Conservation (phyloP, 2,329 filamentous ascomycete genomes). For the Pseudogymnoascus sp. region DNA sequence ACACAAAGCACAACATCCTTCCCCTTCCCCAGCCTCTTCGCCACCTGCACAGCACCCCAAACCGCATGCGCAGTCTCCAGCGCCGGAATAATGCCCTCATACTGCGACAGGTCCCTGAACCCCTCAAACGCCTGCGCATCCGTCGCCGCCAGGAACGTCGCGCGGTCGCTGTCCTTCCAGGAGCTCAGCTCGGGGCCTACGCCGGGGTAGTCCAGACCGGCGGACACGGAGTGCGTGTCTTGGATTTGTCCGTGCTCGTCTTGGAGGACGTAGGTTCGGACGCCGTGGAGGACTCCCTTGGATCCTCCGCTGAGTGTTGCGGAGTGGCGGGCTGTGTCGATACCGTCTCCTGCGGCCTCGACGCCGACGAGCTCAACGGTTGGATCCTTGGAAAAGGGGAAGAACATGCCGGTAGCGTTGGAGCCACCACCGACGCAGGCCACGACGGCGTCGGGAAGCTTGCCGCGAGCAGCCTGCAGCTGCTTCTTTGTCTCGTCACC, state of each 20-base stretch:
- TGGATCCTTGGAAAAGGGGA: slow-evolving; percentile 80
- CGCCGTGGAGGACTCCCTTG: slow-evolving; percentile 91
- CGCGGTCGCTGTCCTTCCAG: slow-evolving; percentile 87
- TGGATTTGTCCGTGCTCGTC: slow-evolving; percentile 86
- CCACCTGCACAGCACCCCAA: slow-evolving; percentile 79
- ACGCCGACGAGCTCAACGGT: slow-evolving; percentile 86
- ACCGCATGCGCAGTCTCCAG: slow-evolving; percentile 91
- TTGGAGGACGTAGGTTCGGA: slow-evolving; percentile 91
- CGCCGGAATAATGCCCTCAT: slow-evolving; percentile 95
- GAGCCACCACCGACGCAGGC: slow-evolving; percentile 93
- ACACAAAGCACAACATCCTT: slow-evolving; percentile 91
- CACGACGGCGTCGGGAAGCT: slow-evolving; percentile 90
- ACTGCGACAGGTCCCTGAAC: slow-evolving; percentile 74
- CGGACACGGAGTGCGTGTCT: slow-evolving; percentile 94
- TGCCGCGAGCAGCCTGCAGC: slow-evolving; percentile 74
- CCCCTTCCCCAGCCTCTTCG: slow-evolving; percentile 83
- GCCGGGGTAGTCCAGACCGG: slow-evolving; percentile 92
- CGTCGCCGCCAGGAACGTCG: slow-evolving; percentile 83
- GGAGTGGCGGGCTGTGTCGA: slow-evolving; percentile 77
- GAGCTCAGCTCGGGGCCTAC: slow-evolving; percentile 85
- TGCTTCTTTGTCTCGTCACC: slow-evolving; percentile 90
- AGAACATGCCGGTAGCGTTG: slow-evolving; percentile 97
- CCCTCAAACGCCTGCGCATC: slow-evolving; percentile 84
- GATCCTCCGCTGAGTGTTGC: slow-evolving; percentile 80
- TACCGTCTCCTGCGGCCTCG: slow-evolving; percentile 87